Percentiles rank a stretch among this genome's conserved stretches.
phyloP scores from a whole-genome alignment of 2,329 filamentous ascomycete species.

The Coleophoma cylindrospora region DNA sequence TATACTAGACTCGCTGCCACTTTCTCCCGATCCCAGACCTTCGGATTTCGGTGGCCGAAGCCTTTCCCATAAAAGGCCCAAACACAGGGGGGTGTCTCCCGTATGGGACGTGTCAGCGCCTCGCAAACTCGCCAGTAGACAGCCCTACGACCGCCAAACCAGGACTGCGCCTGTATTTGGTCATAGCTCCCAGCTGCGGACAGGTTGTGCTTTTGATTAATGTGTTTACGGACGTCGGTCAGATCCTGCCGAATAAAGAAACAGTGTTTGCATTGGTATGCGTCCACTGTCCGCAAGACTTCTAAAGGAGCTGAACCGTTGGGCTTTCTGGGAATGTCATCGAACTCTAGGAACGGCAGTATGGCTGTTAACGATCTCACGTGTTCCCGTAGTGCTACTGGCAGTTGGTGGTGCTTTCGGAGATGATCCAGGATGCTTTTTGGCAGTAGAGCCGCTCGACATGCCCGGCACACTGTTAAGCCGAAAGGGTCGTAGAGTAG shows the following conservation, averaged over 20 bases:
- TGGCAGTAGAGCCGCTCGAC: conserved; percentile 11
- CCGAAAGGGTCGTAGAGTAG: conserved; percentile 3
- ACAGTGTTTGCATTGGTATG: conserved; percentile 14
- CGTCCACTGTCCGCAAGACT: conserved; percentile 8
- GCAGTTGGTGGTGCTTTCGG: conserved; percentile 12
- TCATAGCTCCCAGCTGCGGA: conserved; percentile 10
- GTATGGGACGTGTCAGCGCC: neutral
- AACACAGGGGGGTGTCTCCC: conserved; percentile 3
- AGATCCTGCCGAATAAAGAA: conserved; percentile 11
- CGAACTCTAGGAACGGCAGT: conserved; percentile 6
- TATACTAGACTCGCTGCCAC: neutral
- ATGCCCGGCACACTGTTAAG: conserved; percentile 9
- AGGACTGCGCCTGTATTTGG: conserved; percentile 12
- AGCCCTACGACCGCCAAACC: conserved; percentile 12
- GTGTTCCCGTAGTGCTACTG: conserved; percentile 1
- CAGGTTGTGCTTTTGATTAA: conserved; percentile 10
- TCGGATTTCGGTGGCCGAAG: conserved; percentile 8
- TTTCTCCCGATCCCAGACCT: conserved; percentile 1
- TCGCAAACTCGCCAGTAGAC: conserved; percentile 10
- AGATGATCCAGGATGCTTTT: conserved; percentile 13
- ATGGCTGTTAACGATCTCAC: conserved; percentile 5
- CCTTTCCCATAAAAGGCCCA: conserved; percentile 11
- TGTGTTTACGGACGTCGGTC: conserved; percentile 14
- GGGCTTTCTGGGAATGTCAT: conserved; percentile 3
- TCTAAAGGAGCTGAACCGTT: conserved; percentile 7